These are phyloP conservation scores for Saccharomyces hybrid DNA, from an alignment of 1,139 yeast species.

Conservation along the genomic window DNA sequence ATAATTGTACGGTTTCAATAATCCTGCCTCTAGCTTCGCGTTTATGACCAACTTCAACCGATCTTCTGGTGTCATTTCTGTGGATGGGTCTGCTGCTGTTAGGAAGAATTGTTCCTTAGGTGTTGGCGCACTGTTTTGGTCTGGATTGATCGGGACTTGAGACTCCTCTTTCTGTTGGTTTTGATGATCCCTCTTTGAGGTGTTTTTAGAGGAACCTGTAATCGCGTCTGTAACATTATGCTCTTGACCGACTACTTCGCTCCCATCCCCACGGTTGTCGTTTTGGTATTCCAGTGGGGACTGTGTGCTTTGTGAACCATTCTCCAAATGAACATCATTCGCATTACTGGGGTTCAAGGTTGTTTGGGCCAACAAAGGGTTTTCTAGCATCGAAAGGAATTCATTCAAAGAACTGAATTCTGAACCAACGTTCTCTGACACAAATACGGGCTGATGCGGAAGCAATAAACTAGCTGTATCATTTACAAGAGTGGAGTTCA, in stretches of 20 bases:
- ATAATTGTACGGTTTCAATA: constrained; percentile 86
- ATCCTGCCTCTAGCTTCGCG: constrained; percentile 91
- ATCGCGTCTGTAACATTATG: background rate
- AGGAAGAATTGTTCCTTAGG: constrained; percentile 90
- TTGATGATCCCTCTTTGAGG: background rate
- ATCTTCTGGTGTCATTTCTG: constrained; percentile 91
- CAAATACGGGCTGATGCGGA: constrained; percentile 65
- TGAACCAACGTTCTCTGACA: constrained; percentile 87
- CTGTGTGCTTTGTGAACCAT: constrained; percentile 1
- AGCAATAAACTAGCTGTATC: constrained; percentile 9
- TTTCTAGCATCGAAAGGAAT: constrained; percentile 84
- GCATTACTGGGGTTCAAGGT: constrained; percentile 2
- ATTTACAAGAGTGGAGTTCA: background rate
- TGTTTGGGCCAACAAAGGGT: constrained; percentile 42
- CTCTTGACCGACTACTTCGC: constrained; percentile 3
- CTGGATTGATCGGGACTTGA: background rate
- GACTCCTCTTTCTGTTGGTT: background rate
- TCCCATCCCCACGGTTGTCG: constrained; percentile 10
- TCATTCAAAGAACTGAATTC: constrained; percentile 89
- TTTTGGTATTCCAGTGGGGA: constrained; percentile 2
- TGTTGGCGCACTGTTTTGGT: constrained; percentile 32
- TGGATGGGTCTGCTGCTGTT: constrained; percentile 96
- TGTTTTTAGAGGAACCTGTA: background rate
- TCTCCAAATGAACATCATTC: background rate
- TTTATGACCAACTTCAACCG: constrained; percentile 90